Evolutionary conservation across 2,329 filamentous ascomycete genomes (phyloP).

Genomic region (Stylonectria norvegica): DNA sequence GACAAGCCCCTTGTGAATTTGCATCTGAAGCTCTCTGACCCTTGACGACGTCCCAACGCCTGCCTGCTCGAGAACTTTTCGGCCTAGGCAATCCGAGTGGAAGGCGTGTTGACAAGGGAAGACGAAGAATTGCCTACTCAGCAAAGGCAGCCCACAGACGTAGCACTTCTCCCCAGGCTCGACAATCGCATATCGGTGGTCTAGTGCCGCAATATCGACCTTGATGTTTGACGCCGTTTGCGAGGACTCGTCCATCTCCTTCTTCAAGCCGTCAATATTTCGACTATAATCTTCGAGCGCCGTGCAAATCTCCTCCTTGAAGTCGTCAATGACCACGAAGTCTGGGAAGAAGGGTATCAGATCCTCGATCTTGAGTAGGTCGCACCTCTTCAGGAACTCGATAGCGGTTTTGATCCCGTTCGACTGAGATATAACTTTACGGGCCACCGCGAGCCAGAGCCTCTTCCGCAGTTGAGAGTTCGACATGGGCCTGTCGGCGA

Average conservation of each 20-base stretch:
- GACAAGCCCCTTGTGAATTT: conserved; percentile 74
- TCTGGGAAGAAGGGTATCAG: conserved; percentile 98
- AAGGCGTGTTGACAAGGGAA: conserved; percentile 98
- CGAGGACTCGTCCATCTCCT: conserved; percentile 93
- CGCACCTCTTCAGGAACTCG: conserved; percentile 86
- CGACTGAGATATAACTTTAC: conserved; percentile 84
- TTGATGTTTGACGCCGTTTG: conserved; percentile 89
- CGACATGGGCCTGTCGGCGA: conserved; percentile 80
- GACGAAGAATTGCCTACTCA: conserved; percentile 93
- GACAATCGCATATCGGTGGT: conserved; percentile 90
- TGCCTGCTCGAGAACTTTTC: conserved; percentile 77
- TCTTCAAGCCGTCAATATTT: conserved; percentile 81
- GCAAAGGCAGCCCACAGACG: conserved; percentile 77
- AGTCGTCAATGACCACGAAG: conserved; percentile 97
- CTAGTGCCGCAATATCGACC: conserved; percentile 78
- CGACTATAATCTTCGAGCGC: conserved; percentile 91
- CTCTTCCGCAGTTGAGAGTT: conserved; percentile 82
- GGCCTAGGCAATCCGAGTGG: conserved; percentile 89
- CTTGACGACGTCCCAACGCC: conserved; percentile 71
- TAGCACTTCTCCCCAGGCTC: conserved; percentile 95
- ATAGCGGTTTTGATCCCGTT: conserved; percentile 91
- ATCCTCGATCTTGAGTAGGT: conserved; percentile 91
- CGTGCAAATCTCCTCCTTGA: conserved; percentile 95
- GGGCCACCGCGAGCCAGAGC: conserved; percentile 91
- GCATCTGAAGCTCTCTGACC: conserved; percentile 80